Evolutionary conservation across 345 rosid genomes (phyloP), one percentile per base, ranked within the genome.

Genomic region (Nasturtium officinale): DNA sequence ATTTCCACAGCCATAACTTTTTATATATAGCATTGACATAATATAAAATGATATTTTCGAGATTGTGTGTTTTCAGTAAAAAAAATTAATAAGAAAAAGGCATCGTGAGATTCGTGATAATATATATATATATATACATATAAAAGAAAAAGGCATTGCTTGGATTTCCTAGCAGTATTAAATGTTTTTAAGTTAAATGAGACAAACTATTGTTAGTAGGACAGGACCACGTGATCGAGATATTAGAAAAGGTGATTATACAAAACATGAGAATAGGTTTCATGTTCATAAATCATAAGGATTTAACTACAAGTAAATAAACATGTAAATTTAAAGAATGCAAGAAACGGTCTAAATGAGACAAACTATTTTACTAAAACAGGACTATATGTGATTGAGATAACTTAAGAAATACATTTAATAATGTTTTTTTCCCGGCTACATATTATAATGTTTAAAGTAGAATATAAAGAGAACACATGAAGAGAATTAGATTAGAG

Each of bases 1-100:
- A 76, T 76, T 76, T 76, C 57, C 53, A 61, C 79, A 68, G 65
- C 79, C 68, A 61, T 75, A 40, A 35, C 72, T 75, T 50, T 67
- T 10, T 58, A 6, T 65, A 45, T 40, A 28, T 3, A 37, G 61
- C 72, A 74, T 33, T 50, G 54, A 58, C 28, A 17, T 42, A 65
- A 25, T 5, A 32, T 6, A 15, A 43, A 30, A 11, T 42, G 43
- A 2, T n/a, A 9, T 64, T 64, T 9, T 55, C n/a, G 5, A 57
- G 55, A 42, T 30, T 42, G 33, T 64, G 50, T 47, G 53, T 17
- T 58, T 20, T 21, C 12, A n/a, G 13, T 12, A 38, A 57, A 46
- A 30, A 29, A 73, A 5, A 56, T 65, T 10, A 5, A 11, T 50
- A 15, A 75, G 60, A 57, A 59, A 65, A 66, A 38, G 66, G 43